Base-by-base conservation (phyloP, 2,329 filamentous ascomycete species). In the Calcarisporium arbuscula region DNA sequence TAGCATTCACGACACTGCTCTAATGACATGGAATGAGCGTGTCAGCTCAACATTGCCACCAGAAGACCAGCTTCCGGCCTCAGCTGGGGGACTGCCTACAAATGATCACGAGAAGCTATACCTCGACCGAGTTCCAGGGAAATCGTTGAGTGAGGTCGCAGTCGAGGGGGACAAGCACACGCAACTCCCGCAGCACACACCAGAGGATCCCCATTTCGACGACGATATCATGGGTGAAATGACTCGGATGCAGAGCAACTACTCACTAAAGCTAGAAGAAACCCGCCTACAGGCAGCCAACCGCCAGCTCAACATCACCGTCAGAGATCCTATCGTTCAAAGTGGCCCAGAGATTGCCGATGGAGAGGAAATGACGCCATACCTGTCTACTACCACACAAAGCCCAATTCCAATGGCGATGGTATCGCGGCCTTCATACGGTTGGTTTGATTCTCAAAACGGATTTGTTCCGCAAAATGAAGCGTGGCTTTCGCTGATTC, bases 401-500 rank as follows among this genome's bases (percentile, higher is more conserved):
- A 64, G 76, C 16, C 67, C 74, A 0, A 74, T 85, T 12, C 80
- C 83, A 0, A 85, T 88, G 43, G 83, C 82, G 1, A 62, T 88
- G 31, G 81, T 86, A 1, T 82, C 77, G 43, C 72, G 84, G 4
- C 68, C 74, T 15, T 81, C 84, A 0, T 82, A 78, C 50, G 82
- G 82, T 2, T 63, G 69, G 0, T 69, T 77, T 2, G 82, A 75
- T 45, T 74, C 81, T 36, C 62, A 65, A 14, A 77, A 70, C 14
- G 61, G 78, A 3, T 64, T 71, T 31, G 80, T 77, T 3, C 85
- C 85, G 0, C 85, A 90, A 47, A 88, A 90, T 47, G 80, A 79
- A 32, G 80, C 79, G 0, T 89, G 80, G 73, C 60, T 88, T 1
- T 82, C 82, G 0, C 72, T 80, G 1, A 67, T 89, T 7, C 68